phyloP scores from a whole-genome alignment of 108 stramenopile genomes.

The Cylindrotheca closterium region DNA sequence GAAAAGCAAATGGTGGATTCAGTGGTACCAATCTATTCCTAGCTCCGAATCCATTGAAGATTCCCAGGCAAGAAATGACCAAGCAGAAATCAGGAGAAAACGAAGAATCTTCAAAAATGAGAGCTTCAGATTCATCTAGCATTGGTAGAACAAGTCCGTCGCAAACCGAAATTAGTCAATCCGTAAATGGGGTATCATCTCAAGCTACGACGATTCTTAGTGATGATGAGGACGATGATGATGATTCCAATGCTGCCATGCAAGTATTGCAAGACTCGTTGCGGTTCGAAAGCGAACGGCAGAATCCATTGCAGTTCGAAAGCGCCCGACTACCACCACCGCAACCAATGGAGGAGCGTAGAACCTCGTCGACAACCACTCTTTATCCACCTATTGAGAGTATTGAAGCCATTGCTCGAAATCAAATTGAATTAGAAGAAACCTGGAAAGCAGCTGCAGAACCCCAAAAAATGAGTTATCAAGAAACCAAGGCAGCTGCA shows the following conservation, averaged over 20 bases:
- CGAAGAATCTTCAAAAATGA: background rate
- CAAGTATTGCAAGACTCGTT: slow-evolving; percentile 12
- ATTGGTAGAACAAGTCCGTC: no score
- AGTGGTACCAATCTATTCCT: slow-evolving; percentile 49
- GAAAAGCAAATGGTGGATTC: slow-evolving; percentile 55
- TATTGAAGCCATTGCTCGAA: background rate
- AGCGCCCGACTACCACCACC: background rate
- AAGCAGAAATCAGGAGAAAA: background rate
- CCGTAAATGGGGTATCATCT: background rate
- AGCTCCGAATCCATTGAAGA: slow-evolving; percentile 48
- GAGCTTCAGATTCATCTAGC: no score
- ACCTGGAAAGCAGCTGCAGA: slow-evolving; percentile 13
- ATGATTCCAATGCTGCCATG: background rate
- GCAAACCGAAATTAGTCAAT: background rate
- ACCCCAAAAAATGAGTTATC: no score
- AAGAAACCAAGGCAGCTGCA: background rate
- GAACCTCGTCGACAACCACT: background rate
- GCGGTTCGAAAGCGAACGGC: background rate
- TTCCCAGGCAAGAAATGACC: slow-evolving; percentile 33
- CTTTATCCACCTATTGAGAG: slow-evolving; percentile 15
- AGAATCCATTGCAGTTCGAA: slow-evolving; percentile 8
- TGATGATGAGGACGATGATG: background rate
- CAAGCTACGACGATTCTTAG: background rate
- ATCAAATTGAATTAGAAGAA: slow-evolving; percentile 3
- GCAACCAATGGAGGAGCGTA: background rate